Evolutionary conservation across 495 filamentous ascomycete genomes (phyloP).

Genomic region (Cercophora newfieldiana): DNA sequence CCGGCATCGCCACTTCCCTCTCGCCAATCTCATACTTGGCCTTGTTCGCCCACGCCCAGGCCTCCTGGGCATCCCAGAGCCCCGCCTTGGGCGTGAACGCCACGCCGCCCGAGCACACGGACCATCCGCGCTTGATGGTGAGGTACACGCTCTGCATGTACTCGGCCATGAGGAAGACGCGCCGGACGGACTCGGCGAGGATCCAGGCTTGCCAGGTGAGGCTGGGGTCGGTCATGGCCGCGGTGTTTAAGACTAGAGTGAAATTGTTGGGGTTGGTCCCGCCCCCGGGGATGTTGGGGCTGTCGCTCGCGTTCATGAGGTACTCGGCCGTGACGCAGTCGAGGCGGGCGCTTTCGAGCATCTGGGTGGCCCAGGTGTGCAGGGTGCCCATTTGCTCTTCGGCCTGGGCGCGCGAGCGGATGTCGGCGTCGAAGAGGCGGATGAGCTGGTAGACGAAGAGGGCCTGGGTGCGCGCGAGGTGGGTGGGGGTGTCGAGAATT

Average conservation of each 20-base stretch:
- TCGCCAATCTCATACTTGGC: not conserved
- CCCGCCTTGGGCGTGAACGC: slow-evolving; percentile 32
- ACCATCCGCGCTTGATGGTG: slow-evolving; percentile 36
- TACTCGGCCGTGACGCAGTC: slow-evolving; percentile 24
- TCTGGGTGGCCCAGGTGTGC: slow-evolving; percentile 39
- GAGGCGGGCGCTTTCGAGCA: slow-evolving; percentile 32
- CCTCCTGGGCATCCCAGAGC: slow-evolving; percentile 39
- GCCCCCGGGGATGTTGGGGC: not conserved
- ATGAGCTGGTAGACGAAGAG: slow-evolving; percentile 56
- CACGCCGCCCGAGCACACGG: slow-evolving; percentile 32
- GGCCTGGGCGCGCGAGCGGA: slow-evolving; percentile 48
- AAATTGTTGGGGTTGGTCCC: not conserved
- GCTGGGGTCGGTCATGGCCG: not conserved
- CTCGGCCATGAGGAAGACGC: slow-evolving; percentile 31
- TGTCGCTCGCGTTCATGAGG: not conserved
- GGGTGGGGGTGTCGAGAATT: slow-evolving; percentile 22
- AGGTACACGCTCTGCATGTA: slow-evolving; percentile 31
- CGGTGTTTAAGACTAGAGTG: not conserved
- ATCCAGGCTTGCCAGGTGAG: slow-evolving; percentile 40
- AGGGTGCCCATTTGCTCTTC: slow-evolving; percentile 49
- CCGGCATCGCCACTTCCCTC: slow-evolving; percentile 1
- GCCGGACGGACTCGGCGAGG: slow-evolving; percentile 37
- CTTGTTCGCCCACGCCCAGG: slow-evolving; percentile 26
- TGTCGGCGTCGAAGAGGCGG: slow-evolving; percentile 58
- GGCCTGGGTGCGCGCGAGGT: slow-evolving; percentile 48